Percentiles rank a stretch among this genome's conserved stretches.
Evolutionary conservation across 2,329 filamentous ascomycete species (phyloP).

Genomic region (Cytospora piceae): DNA sequence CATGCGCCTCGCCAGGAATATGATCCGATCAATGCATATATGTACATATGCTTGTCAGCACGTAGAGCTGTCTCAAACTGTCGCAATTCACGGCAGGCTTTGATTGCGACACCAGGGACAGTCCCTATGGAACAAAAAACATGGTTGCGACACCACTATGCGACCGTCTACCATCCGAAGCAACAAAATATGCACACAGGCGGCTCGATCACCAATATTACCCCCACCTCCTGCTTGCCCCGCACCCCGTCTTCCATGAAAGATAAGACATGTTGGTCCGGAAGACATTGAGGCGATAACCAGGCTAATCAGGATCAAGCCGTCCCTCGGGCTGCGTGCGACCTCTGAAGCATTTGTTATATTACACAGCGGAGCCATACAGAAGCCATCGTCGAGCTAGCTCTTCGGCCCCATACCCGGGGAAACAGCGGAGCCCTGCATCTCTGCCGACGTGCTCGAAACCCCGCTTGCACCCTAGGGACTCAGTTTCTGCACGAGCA

Average conservation of each 20-base stretch:
- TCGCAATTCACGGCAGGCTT: not conserved
- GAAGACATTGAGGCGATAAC: not conserved
- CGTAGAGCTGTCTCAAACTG: not conserved
- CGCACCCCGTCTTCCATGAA: no score
- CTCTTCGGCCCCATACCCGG: conserved; percentile 4
- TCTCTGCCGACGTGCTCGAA: conserved; percentile 6
- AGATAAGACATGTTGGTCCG: not conserved
- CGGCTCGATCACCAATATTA: no score
- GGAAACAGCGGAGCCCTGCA: conserved; percentile 12
- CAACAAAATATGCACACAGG: not conserved
- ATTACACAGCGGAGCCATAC: conserved; percentile 2
- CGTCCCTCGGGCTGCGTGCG: not conserved
- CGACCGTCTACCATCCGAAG: not conserved
- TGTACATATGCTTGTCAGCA: not conserved
- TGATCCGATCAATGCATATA: not conserved
- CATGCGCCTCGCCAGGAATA: not conserved
- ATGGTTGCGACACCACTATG: not conserved
- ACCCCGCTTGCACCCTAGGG: conserved; percentile 11
- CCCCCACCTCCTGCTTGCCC: no score
- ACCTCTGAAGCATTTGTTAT: not conserved
- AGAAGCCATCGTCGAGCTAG: conserved; percentile 7
- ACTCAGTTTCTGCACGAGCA: conserved; percentile 7
- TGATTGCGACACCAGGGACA: not conserved
- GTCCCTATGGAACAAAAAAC: not conserved
- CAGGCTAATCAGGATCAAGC: conserved; percentile 3